Evolutionary conservation across 495 filamentous ascomycete genomes (phyloP).

Genomic region (Filosporella fistucella): DNA sequence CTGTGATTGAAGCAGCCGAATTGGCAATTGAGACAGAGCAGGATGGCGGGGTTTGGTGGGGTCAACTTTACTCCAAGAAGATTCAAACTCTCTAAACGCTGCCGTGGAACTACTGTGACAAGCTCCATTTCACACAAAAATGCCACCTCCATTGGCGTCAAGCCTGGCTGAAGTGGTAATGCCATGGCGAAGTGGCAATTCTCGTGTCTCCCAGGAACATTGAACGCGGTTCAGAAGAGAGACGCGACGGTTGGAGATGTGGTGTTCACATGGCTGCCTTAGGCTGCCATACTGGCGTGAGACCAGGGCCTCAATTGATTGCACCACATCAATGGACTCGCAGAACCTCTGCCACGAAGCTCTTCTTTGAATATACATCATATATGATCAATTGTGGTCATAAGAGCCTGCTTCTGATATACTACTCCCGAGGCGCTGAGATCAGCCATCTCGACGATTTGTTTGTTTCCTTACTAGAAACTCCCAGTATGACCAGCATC

Average conservation of each 20-base stretch:
- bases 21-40: background rate
- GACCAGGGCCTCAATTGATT: no score
- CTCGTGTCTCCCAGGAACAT: background rate
- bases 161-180: conserved; percentile 73
- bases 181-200: conserved; percentile 53
- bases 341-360: no score
- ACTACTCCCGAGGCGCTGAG: no score
- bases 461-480: no score
- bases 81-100: conserved; percentile 78
- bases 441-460: no score
- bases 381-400: no score
- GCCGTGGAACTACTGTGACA: conserved; percentile 87
- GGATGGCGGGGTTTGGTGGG: conserved; percentile 22
- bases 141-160: conserved; percentile 84
- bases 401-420: no score
- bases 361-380: no score
- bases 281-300: no score
- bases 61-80: conserved; percentile 67
- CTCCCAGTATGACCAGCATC: no score
- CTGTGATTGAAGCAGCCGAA: background rate
- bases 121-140: conserved; percentile 97
- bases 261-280: no score
- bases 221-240: conserved; percentile 1
- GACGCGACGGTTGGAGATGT: conserved; percentile 13
- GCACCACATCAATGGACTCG: no score